phyloP scores from a whole-genome alignment of 805 yeast species.

The Zygotorulaspora chibaensis region DNA sequence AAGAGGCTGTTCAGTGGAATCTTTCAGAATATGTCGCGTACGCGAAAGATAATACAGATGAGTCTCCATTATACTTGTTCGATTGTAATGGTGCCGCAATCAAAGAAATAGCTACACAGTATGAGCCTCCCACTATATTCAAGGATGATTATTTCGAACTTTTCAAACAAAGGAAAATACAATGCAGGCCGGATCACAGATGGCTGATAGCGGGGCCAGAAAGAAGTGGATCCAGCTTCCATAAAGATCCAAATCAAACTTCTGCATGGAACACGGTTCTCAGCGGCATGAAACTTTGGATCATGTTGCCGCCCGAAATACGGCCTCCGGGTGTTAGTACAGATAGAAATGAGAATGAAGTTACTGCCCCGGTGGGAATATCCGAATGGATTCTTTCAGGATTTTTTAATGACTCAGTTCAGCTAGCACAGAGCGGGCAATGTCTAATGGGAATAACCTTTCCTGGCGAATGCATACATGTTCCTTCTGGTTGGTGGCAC shows the following conservation, averaged over 20 bases:
- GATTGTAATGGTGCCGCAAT: slow-evolving; percentile 76
- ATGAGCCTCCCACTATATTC: slow-evolving; percentile 51
- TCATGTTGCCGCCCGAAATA: slow-evolving; percentile 75
- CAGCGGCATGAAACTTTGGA: slow-evolving; percentile 76
- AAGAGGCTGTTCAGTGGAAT: slow-evolving; percentile 83
- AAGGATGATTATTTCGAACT: slow-evolving; percentile 56
- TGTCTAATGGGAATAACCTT: slow-evolving; percentile 69
- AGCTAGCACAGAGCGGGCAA: slow-evolving; percentile 43
- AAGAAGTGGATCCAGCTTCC: slow-evolving; percentile 84
- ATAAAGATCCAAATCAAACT: slow-evolving; percentile 88
- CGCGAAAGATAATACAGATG: slow-evolving; percentile 60
- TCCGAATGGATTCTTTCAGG: slow-evolving; percentile 90
- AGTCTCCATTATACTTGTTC: slow-evolving; percentile 79
- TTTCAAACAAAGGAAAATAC: slow-evolving; percentile 35
- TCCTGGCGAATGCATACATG: slow-evolving; percentile 81
- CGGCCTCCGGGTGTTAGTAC: slow-evolving; percentile 85
- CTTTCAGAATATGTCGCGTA: slow-evolving; percentile 58
- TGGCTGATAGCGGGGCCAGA: slow-evolving; percentile 87
- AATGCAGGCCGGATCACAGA: slow-evolving; percentile 81
- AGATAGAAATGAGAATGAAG: slow-evolving; percentile 75
- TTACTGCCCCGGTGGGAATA: slow-evolving; percentile 84
- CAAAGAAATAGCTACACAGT: slow-evolving; percentile 50
- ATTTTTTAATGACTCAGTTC: slow-evolving; percentile 65
- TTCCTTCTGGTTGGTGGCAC: slow-evolving; percentile 99
- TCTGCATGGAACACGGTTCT: slow-evolving; percentile 86